Evolutionary conservation across 225 moss, liverwort and hornwort genomes (phyloP), one percentile per base, ranked within the genome.

Genomic region (Physcomitrellopsis africana): DNA sequence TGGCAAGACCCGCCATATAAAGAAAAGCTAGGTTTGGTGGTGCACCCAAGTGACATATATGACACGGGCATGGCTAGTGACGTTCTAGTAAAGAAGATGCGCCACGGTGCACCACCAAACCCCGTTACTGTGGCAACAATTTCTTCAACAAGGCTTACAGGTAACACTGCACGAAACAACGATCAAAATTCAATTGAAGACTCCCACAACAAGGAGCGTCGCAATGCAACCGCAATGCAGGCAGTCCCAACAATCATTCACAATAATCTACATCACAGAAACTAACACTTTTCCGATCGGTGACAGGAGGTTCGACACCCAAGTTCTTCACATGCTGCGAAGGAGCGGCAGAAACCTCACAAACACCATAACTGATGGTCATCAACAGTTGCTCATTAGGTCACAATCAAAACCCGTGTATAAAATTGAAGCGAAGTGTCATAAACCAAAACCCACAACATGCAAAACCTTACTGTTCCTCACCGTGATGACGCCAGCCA

Each of bases 401-500:
- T 53, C 24, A 0, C 16, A 18, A 41, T n/a, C 0, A 29, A 47
- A 60, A 11, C 27, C 59, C 32, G 32, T 7, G 32, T 37, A 2
- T 37, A 7, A 1, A 37, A 37, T 37, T 37, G 32, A 37, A 37
- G 32, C 32, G 11, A 32, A 62, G 26, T 0, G 5, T 0, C 0
- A 1, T 22, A 56, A 57, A 45, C 9, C 16, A 0, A 44, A 70
- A 22, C 3, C 44, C 1, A 45, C 58, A 74, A 11, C 15, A 74
- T 1, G 12, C 20, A 37, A 37, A 16, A 51, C 51, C 54, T 56
- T 51, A 59, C 0, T 27, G 16, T 49, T 14, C 22, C 1, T 51
- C 26, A 86, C 85, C 85, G 62, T 56, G 68, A 81, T 60, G 11
- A 82, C 43, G 46, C 75, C 71, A 15, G 89, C 46, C 72, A 87